These are phyloP conservation scores for Cyclotella sp. DNA, from an alignment of 108 stramenopile genomes.

Conservation along the genomic window DNA sequence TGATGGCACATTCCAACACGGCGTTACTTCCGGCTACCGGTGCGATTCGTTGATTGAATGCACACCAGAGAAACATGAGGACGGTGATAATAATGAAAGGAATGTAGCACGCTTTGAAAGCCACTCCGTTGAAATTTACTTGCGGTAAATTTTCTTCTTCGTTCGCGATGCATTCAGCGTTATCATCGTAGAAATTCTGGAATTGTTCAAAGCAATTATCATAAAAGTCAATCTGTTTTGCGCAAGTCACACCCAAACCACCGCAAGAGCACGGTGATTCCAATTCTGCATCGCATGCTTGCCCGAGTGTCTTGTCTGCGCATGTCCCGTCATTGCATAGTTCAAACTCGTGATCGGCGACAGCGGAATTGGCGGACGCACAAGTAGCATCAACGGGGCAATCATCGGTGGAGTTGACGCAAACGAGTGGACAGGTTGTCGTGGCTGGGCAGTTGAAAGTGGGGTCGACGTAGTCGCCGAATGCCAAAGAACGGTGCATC, in stretches of 20 bases:
- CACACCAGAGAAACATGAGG: conserved; percentile 57
- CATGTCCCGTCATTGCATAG: conserved; percentile 66
- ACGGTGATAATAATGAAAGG: conserved; percentile 40
- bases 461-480: conserved; percentile 59
- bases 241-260: conserved; percentile 18
- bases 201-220: conserved; percentile 25
- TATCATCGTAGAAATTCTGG: conserved; percentile 24
- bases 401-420: conserved; percentile 46
- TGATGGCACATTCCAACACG: conserved; percentile 8
- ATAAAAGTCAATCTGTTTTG: conserved; percentile 35
- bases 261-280: conserved; percentile 37
- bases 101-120: conserved; percentile 53
- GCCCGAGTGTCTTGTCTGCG: conserved; percentile 32
- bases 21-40: conserved; percentile 40
- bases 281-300: conserved; percentile 40
- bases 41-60: conserved; percentile 58
- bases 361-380: conserved; percentile 3
- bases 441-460: conserved; percentile 58
- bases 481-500: conserved; percentile 31
- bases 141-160: conserved; percentile 39
- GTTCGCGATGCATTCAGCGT: conserved; percentile 30
- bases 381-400: conserved; percentile 48
- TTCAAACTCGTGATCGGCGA: conserved; percentile 21
- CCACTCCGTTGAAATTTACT: conserved; percentile 37
- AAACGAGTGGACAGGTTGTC: conserved; percentile 58